Base-by-base conservation (phyloP, 129 eudicot species). In the Kitagawia praeruptora region DNA sequence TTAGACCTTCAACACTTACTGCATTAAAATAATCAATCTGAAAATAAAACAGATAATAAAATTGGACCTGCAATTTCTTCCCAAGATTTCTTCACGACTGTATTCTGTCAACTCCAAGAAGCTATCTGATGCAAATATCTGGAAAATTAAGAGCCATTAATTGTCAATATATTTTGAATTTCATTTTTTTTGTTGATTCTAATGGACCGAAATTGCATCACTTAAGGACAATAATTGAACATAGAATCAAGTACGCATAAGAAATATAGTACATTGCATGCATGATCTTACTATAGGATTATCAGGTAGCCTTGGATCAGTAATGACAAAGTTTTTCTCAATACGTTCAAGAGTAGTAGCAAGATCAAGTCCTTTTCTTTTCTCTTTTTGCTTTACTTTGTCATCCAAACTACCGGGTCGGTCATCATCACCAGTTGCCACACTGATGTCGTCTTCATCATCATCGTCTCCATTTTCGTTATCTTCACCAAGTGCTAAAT, bases 261-360 rank as follows among this genome's bases (percentile, higher is more conserved):
- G 12, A 14, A 61, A 56, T 23, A 8, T 61, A n/a, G 67, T 61
- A 25, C 3, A 61, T 61, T 61, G 69, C 69, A 25, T n/a, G 41
- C 3, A 67, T 64, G 37, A 48, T 70, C 98, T 90, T 89, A 96
- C 99, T 83, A 96, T 96, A 85, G 99, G 99, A 84, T 96, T 96
- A 81, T 96, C 99, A 34, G 99, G 99, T 73, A 96, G 89, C 80
- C 99, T 86, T 19, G 99, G 99, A 90, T 96, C 99, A 25, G 99
- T 96, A 78, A 92, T 96, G 88, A 96, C 99, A 77, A 96, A 96
- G 77, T 96, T 96, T 75, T 96, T 96, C 91, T 96, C 98, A 0
- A 96, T 96, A 90, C 99, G 99, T 84, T 96, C 99, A 67, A 96
- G 97, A 11, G 99, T 96, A 1, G 99, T 96, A 63, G 99, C 99